These are phyloP conservation scores for Alternaria sp. DNA, from an alignment of 2,329 filamentous ascomycete genomes.

Conservation along the genomic window DNA sequence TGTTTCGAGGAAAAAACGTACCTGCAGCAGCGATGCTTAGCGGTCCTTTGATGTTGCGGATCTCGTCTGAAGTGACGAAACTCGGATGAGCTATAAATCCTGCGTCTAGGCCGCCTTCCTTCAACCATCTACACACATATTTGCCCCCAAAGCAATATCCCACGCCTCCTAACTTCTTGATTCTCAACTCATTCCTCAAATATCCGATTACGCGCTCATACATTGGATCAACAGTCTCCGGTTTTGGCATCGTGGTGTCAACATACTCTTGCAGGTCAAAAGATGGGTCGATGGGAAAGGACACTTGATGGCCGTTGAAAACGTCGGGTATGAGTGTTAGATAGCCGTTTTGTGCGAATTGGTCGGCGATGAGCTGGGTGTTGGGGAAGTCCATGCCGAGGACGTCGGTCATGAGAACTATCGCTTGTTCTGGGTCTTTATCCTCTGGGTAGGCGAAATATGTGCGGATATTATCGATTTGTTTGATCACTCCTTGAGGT, in stretches of 20 bases:
- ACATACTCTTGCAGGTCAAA: constrained; percentile 63
- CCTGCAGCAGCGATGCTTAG: constrained; percentile 69
- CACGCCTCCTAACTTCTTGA: constrained; percentile 68
- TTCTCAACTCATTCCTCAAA: constrained; percentile 60
- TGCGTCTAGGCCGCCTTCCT: constrained; percentile 66
- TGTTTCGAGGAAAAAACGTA: constrained; percentile 33
- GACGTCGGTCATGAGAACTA: constrained; percentile 64
- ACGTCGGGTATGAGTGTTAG: constrained; percentile 73
- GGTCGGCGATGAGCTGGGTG: constrained; percentile 71
- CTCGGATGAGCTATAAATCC: constrained; percentile 81
- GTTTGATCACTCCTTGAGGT: constrained; percentile 52
- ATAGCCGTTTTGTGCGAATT: constrained; percentile 77
- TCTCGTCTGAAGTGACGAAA: constrained; percentile 71
- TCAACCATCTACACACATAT: constrained; percentile 69
- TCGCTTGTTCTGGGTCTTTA: constrained; percentile 61
- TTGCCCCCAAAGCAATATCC: constrained; percentile 78
- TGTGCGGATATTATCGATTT: constrained; percentile 56
- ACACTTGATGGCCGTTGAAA: constrained; percentile 71
- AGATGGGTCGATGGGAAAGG: constrained; percentile 60
- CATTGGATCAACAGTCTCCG: constrained; percentile 61
- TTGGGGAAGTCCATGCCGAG: constrained; percentile 65
- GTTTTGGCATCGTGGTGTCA: constrained; percentile 47
- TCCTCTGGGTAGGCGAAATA: constrained; percentile 60
- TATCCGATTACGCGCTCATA: constrained; percentile 64
- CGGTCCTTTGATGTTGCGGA: constrained; percentile 64